Conservation (phyloP, 352 stramenopile genomes). For the Globisporangium mamillatum region DNA sequence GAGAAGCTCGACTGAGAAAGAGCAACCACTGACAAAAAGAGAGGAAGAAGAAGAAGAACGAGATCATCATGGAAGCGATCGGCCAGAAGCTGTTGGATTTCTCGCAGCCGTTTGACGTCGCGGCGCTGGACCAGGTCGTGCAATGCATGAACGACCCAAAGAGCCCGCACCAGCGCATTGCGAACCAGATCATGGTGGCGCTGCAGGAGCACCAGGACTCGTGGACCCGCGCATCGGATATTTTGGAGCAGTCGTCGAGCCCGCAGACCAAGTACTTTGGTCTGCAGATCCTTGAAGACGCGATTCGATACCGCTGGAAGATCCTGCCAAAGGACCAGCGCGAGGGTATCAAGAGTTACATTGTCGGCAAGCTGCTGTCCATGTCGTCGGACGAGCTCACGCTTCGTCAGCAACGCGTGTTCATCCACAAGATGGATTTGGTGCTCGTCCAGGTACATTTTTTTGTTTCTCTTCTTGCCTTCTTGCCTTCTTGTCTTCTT, state of each 20-base stretch:
- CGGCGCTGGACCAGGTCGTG: constrained; percentile 96
- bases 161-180: constrained; percentile 89
- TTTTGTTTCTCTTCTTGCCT: background rate
- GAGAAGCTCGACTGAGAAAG: constrained; percentile 1
- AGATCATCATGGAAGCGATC: constrained; percentile 77
- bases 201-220: constrained; percentile 92
- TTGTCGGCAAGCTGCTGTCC: constrained; percentile 95
- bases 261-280: constrained; percentile 92
- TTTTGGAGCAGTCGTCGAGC: constrained; percentile 93
- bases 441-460: constrained; percentile 85
- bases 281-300: constrained; percentile 95
- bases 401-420: constrained; percentile 89
- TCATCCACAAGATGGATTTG: constrained; percentile 96
- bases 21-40: background rate
- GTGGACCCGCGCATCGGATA: constrained; percentile 93
- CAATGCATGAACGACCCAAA: constrained; percentile 94
- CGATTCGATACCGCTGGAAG: constrained; percentile 97
- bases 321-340: constrained; percentile 95
- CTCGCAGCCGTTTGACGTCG: constrained; percentile 94
- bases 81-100: constrained; percentile 93
- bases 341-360: constrained; percentile 98
- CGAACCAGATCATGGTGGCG: constrained; percentile 93
- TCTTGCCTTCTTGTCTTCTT: no score
- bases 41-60: constrained; percentile 11
- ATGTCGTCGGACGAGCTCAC: constrained; percentile 89